Evolutionary conservation across 441 rosid genomes (phyloP), one percentile per base, ranked within the genome.

Genomic region (Viola pubescens): DNA sequence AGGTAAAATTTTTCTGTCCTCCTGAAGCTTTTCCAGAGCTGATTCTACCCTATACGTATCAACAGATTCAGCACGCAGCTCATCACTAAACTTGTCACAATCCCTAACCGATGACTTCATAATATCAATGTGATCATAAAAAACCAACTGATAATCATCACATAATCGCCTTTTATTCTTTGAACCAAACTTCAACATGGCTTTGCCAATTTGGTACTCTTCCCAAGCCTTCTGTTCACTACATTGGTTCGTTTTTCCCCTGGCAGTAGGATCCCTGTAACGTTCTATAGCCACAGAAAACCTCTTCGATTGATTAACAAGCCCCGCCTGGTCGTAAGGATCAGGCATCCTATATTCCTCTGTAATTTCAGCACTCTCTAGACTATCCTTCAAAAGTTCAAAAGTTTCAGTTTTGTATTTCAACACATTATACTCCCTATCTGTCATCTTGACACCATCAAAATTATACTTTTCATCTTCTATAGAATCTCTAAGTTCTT

Each of bases 201-300:
- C 97, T 79, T 61, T 81, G 83, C 97, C 94, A 78, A 88, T 90
- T 76, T 94, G 99, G 79, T 90, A 80, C 55, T 90, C 99, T 82
- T 94, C 99, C 99, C 99, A 94, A 58, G 96, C 99, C 75, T 94
- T 96, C 79, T 94, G 99, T 71, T 94, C 99, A 4, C 88, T 95
- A 80, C 88, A 90, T 45, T 97, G 97, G 73, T 90, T 85, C 99
- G 86, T 94, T 74, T 88, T 94, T 12, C 88, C 95, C 44, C 80
- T 75, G 63, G 91, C 80, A 65, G 74, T 66, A 51, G 81, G 47
- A 67, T 86, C 95, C 75, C 96, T 91, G 70, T 94, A 94, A 54
- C 95, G 94, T 69, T 94, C 91, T 77, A 82, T 8, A 71, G 90
- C 97, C 68, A 85, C 97, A 73, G 94, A 57, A 71, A 94, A 90